Evolutionary conservation across 441 rosid species (phyloP).

Genomic region (Mallotus japonicus): DNA sequence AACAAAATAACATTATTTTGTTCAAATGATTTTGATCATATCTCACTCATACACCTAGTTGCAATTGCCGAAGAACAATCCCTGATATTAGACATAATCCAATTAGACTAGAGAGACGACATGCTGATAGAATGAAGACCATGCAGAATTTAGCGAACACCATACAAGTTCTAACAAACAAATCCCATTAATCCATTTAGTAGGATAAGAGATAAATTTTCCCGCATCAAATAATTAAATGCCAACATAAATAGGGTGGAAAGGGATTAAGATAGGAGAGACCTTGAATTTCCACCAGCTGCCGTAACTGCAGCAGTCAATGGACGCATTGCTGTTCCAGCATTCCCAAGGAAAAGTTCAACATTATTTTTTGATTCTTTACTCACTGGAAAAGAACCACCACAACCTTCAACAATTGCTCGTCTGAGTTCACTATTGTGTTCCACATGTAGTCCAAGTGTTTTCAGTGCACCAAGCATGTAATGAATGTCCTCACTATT

Average conservation of each 20-base stretch:
- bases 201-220: not conserved
- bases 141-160: not conserved
- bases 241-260: not conserved
- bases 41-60: not conserved
- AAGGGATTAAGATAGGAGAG: not conserved
- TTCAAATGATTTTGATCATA: not conserved
- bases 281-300: conserved; percentile 96
- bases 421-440: conserved; percentile 51
- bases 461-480: conserved; percentile 90
- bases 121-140: not conserved
- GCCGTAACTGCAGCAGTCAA: conserved; percentile 93
- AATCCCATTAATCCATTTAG: not conserved
- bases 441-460: conserved; percentile 65
- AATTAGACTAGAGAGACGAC: not conserved
- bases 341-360: conserved; percentile 92
- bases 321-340: conserved; percentile 99
- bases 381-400: conserved; percentile 75
- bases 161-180: not conserved
- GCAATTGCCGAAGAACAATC: not conserved
- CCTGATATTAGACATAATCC: not conserved
- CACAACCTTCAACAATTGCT: conserved; percentile 84
- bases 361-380: conserved; percentile 50
- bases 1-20: not conserved
- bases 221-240: not conserved
- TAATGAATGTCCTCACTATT: conserved; percentile 82